phyloP scores from a whole-genome alignment of 2,329 filamentous ascomycete species.

The Aureobasidium sp. region DNA sequence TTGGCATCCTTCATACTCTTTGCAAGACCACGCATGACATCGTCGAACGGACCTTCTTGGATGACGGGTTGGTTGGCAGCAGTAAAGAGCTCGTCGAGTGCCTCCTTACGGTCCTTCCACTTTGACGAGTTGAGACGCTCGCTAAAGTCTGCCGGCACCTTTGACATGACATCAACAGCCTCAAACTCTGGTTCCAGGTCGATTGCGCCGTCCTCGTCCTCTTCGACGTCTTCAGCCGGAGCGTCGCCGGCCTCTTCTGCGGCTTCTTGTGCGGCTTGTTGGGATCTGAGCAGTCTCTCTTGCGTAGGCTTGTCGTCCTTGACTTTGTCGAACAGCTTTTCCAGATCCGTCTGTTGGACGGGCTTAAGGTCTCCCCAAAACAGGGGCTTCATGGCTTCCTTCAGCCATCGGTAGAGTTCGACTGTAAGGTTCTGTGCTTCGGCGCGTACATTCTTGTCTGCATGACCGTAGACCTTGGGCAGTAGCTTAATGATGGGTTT shows the following conservation, averaged over 20 bases:
- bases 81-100: constrained; percentile 71
- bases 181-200: constrained; percentile 62
- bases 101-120: constrained; percentile 98
- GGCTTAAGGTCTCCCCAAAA: constrained; percentile 96
- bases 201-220: constrained; percentile 59
- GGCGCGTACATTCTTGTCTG: constrained; percentile 95
- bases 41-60: constrained; percentile 82
- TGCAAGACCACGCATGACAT: constrained; percentile 74
- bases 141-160: constrained; percentile 72
- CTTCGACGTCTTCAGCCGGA: constrained; percentile 39
- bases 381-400: constrained; percentile 95
- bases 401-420: constrained; percentile 93
- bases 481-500: constrained; percentile 83
- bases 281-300: constrained; percentile 77
- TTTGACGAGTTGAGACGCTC: constrained; percentile 85
- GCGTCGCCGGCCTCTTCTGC: constrained; percentile 53
- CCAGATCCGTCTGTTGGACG: constrained; percentile 88
- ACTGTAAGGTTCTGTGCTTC: constrained; percentile 87
- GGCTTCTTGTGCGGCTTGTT: constrained; percentile 76
- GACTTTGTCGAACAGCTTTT: constrained; percentile 88
- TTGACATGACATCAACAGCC: constrained; percentile 76
- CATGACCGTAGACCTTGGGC: constrained; percentile 88
- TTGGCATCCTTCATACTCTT: constrained; percentile 99
- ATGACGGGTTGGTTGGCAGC: constrained; percentile 80
- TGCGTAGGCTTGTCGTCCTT: constrained; percentile 90